Percentiles rank a stretch among this genome's conserved stretches.
phyloP scores from a whole-genome alignment of 164 flowering plant genomes.

The Sedum album region DNA sequence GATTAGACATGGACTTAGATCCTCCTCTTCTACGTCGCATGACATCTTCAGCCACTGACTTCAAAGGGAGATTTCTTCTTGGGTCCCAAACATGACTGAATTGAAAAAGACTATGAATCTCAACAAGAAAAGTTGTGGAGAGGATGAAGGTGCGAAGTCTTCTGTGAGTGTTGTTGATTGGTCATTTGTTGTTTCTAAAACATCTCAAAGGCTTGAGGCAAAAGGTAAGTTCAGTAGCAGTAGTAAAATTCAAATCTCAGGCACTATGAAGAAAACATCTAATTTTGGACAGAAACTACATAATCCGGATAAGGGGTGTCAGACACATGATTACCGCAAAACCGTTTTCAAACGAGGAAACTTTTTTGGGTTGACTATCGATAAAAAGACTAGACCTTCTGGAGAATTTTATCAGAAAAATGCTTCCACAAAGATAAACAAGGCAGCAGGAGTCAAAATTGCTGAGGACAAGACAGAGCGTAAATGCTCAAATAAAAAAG shows the following conservation, averaged over 20 bases:
- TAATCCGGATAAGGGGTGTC: conserved; percentile 6
- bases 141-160: conserved; percentile 26
- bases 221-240: conserved; percentile 40
- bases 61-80: conserved; percentile 24
- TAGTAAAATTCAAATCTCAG: conserved; percentile 28
- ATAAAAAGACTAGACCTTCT: conserved; percentile 61
- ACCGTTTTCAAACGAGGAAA: conserved; percentile 47
- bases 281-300: conserved; percentile 7
- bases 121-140: conserved; percentile 36
- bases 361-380: conserved; percentile 48
- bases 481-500: conserved; percentile 23
- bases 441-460: conserved; percentile 31
- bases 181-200: conserved; percentile 24
- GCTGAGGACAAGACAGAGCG: conserved; percentile 26
- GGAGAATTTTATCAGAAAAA: conserved; percentile 38
- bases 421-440: conserved; percentile 38
- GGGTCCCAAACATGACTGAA: conserved; percentile 30
- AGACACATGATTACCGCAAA: not conserved
- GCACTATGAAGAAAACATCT: conserved; percentile 27
- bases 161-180: conserved; percentile 24
- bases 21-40: conserved; percentile 23
- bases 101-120: conserved; percentile 31
- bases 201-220: conserved; percentile 23
- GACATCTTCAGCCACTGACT: conserved; percentile 30
- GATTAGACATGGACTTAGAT: conserved; percentile 28